Evolutionary conservation across 2,329 filamentous ascomycete genomes (phyloP), one percentile per base, ranked within the genome.

Genomic region (Scedosporium aurantiacum): DNA sequence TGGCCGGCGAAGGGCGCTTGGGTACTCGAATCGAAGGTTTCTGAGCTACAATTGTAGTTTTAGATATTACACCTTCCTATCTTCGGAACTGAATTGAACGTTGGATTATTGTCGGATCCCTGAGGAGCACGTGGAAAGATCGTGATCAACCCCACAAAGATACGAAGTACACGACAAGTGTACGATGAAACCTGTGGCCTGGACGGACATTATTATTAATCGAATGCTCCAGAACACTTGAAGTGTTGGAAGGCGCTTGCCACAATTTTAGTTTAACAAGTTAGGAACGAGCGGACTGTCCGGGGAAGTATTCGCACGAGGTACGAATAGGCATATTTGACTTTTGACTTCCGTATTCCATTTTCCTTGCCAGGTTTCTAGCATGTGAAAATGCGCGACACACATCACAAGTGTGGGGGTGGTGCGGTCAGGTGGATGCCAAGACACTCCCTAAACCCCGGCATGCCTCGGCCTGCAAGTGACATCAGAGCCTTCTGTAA

Each of bases 21-120:
- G 85, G 85, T 5, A 80, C 75, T 7, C 73, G 73, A 6, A 72
- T 87, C 27, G 73, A 78, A 25, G 77, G 75, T 2, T 86, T 86
- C 66, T 37, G 32, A 37, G 32, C 32, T 37, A 37, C 32, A 37
- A 65, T 21, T 58, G 28, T 28, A n/a, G 21, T 28, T n/a, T n/a
- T n/a, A n/a, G n/a, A n/a, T n/a, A n/a, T n/a, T 37, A 47, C 14
- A 45, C 18, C 21, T 50, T 50, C 45, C n/a, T 50, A 21, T 37
- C 32, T 37, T 37, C 32, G 32, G 32, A 37, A 37, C 14, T 37
- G 32, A 37, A 37, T 37, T 37, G 32, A 37, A 37, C 32, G 32
- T 37, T 37, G 32, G 32, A 37, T 37, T 37, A n/a, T n/a, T n/a
- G n/a, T n/a, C n/a, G 10, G 10, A 37, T 47, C 18, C 43, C 16